These are phyloP conservation scores for Colletotrichum tabaci DNA, from an alignment of 2,329 filamentous ascomycete genomes.

Conservation along the genomic window DNA sequence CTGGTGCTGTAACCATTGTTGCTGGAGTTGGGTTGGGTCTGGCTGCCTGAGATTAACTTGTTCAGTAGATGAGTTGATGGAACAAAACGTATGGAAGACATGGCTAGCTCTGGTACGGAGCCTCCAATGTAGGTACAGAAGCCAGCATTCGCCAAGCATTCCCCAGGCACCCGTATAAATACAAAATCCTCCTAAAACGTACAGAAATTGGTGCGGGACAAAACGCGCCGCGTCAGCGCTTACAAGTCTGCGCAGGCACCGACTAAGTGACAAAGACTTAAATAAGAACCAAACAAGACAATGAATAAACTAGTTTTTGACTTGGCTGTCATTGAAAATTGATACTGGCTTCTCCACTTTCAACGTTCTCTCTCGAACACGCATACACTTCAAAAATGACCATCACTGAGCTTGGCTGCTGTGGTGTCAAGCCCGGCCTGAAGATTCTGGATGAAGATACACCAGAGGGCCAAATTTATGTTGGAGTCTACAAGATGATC, in stretches of 20 bases:
- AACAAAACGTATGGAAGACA: too few relatives aligned
- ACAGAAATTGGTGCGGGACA: not conserved
- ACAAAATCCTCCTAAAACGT: too few relatives aligned
- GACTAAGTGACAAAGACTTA: not conserved
- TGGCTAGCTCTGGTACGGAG: too few relatives aligned
- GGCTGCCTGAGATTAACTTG: not conserved
- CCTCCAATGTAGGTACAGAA: too few relatives aligned
- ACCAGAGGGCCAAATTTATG: constrained; percentile 41
- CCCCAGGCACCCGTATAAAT: too few relatives aligned
- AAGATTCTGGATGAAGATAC: constrained; percentile 44
- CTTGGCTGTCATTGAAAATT: not conserved
- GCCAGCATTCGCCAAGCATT: too few relatives aligned
- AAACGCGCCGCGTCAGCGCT: constrained; percentile 7
- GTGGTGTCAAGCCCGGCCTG: constrained; percentile 44
- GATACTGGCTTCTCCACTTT: not conserved
- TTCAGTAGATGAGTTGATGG: too few relatives aligned
- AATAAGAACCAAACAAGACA: not conserved
- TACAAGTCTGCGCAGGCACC: constrained; percentile 11
- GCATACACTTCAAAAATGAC: constrained; percentile 7
- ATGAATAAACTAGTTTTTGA: too few relatives aligned
- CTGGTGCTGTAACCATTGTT: not conserved
- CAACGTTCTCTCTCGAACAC: not conserved
- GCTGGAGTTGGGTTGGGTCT: not conserved
- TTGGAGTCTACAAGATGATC: constrained; percentile 35
- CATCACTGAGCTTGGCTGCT: constrained; percentile 45